Evolutionary conservation across 192 early-diverging fungal species (phyloP).

Genomic region (Coemansia sp.): DNA sequence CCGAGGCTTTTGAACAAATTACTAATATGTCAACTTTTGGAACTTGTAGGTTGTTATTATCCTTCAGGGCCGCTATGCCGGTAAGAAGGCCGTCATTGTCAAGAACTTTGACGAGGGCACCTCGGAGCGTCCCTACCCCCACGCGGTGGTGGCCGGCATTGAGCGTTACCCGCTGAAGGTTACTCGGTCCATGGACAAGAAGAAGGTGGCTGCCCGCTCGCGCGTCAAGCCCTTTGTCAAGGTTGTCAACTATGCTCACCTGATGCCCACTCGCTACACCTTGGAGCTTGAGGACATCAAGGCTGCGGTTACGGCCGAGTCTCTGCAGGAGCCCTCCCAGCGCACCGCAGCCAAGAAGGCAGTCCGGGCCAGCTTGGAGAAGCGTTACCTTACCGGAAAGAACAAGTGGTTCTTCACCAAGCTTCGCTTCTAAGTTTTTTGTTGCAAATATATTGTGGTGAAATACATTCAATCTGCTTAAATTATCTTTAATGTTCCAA

Average conservation of each 20-base stretch:
- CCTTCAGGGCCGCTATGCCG: conserved; percentile 97
- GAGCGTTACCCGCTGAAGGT: conserved; percentile 98
- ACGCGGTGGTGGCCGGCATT: conserved; percentile 97
- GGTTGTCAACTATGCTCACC: conserved; percentile 98
- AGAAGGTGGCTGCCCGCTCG: conserved; percentile 94
- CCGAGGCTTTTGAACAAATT: too few species aligned
- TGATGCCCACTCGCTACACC: conserved; percentile 99
- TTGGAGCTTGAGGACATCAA: conserved; percentile 95
- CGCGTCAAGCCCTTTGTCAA: conserved; percentile 99
- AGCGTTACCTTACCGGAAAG: conserved; percentile 97
- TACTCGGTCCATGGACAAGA: conserved; percentile 91
- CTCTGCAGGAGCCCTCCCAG: conserved; percentile 94
- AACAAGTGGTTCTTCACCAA: conserved; percentile 99
- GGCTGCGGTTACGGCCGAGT: conserved; percentile 78
- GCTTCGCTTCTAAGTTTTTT: conserved; percentile 81
- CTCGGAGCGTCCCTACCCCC: conserved; percentile 93
- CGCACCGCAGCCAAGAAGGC: conserved; percentile 86
- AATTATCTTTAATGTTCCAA: too few species aligned
- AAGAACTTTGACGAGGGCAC: conserved; percentile 96
- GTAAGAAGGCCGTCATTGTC: conserved; percentile 99
- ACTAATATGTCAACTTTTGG: too few species aligned
- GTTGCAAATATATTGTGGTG: conserved; percentile 1
- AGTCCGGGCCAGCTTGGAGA: conserved; percentile 95
- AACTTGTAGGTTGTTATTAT: conserved; percentile 86
- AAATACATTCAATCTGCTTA: not conserved